Conservation (phyloP, 2,329 filamentous ascomycete species). For the Juglanconis sp. region DNA sequence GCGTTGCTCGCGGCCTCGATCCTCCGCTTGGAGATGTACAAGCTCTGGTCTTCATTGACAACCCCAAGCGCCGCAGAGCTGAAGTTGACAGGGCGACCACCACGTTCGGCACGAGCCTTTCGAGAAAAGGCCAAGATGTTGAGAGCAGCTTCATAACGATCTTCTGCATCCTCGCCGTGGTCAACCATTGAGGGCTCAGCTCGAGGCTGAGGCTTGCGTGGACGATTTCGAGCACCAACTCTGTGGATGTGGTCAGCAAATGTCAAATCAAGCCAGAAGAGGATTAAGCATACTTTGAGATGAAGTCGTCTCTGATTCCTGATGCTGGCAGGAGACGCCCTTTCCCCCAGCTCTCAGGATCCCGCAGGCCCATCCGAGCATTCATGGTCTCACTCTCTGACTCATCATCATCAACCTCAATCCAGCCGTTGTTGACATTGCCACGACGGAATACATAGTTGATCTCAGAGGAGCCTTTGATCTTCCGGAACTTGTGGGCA, state of each 20-base stretch:
- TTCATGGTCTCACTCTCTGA: slow-evolving; percentile 20
- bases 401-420: slow-evolving; percentile 64
- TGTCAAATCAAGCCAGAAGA: background rate
- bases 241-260: background rate
- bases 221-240: background rate
- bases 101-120: background rate
- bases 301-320: slow-evolving; percentile 16
- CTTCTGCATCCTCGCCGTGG: background rate
- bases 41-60: background rate
- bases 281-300: slow-evolving; percentile 7
- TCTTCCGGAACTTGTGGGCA: slow-evolving; percentile 59
- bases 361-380: slow-evolving; percentile 30
- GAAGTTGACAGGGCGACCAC: background rate
- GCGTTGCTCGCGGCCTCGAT: slow-evolving; percentile 1
- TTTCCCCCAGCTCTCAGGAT: slow-evolving; percentile 9
- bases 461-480: slow-evolving; percentile 53
- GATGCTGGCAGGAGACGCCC: background rate
- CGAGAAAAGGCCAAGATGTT: slow-evolving; percentile 1
- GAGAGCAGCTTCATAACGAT: slow-evolving; percentile 2
- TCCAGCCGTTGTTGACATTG: slow-evolving; percentile 66
- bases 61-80: background rate
- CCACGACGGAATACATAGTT: slow-evolving; percentile 59
- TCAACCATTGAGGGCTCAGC: background rate
- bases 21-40: background rate
- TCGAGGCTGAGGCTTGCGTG: background rate